Evolutionary conservation across 805 yeast species (phyloP).

Genomic region (Clavispora carvajalis): DNA sequence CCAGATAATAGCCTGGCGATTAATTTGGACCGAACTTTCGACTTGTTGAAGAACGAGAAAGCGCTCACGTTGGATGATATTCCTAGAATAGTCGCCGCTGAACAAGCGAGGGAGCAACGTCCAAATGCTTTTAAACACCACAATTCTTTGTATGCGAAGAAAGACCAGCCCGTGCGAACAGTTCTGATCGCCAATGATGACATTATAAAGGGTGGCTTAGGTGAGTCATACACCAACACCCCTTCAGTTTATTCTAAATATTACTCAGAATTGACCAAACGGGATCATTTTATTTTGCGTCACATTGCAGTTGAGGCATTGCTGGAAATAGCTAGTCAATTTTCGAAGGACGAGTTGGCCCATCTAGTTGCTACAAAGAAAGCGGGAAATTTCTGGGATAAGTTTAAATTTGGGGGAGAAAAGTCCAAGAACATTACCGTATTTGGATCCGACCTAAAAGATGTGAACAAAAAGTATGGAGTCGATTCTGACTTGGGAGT

Average conservation of each 20-base stretch:
- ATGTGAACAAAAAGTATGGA: constrained; percentile 66
- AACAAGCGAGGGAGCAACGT: constrained; percentile 88
- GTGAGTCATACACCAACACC: not conserved
- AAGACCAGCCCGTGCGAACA: constrained; percentile 22
- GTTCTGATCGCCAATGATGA: not conserved
- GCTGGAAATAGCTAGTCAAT: constrained; percentile 25
- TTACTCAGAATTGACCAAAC: constrained; percentile 57
- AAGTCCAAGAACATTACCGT: constrained; percentile 39
- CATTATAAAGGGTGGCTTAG: constrained; percentile 5
- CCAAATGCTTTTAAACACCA: constrained; percentile 91
- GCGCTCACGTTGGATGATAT: constrained; percentile 92
- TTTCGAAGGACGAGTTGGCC: constrained; percentile 32
- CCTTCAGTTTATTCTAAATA: constrained; percentile 28
- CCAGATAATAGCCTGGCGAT: constrained; percentile 25
- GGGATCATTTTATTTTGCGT: constrained; percentile 54
- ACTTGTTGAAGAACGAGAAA: constrained; percentile 70
- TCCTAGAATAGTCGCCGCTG: constrained; percentile 94
- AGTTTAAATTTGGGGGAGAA: constrained; percentile 36
- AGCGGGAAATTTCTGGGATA: constrained; percentile 48
- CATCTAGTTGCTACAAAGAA: constrained; percentile 40
- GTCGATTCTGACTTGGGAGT: constrained; percentile 80
- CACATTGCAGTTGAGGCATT: constrained; percentile 55
- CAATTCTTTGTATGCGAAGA: constrained; percentile 38
- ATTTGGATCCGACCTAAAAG: constrained; percentile 73
- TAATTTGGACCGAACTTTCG: constrained; percentile 58